Percentiles rank a stretch among this genome's conserved stretches.
These are phyloP conservation scores for Neurospora sp. DNA, from an alignment of 495 filamentous ascomycete species.

Conservation along the genomic window DNA sequence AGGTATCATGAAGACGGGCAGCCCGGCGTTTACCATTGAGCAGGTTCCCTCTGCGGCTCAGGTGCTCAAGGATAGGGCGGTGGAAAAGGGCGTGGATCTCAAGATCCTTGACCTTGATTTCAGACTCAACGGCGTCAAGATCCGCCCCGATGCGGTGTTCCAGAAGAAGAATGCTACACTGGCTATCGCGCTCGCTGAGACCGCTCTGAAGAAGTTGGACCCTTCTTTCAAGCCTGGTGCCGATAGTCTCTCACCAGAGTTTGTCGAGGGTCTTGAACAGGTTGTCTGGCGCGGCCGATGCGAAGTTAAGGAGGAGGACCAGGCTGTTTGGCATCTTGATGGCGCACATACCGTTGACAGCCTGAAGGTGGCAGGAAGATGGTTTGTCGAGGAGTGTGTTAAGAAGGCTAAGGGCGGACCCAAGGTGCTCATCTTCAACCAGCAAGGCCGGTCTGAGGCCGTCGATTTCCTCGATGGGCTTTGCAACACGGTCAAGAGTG, in stretches of 20 bases:
- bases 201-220: conserved; percentile 41
- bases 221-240: conserved; percentile 15
- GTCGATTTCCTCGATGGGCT: conserved; percentile 59
- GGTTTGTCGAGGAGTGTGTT: conserved; percentile 53
- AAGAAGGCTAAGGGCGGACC: conserved; percentile 24
- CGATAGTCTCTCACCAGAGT: conserved; percentile 49
- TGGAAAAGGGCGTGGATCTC: conserved; percentile 52
- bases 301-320: conserved; percentile 57
- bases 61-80: conserved; percentile 62
- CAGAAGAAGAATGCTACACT: conserved; percentile 82
- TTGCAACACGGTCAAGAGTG: conserved; percentile 38
- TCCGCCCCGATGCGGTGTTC: conserved; percentile 71
- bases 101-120: conserved; percentile 54
- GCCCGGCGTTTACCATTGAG: conserved; percentile 61
- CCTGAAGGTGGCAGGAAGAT: conserved; percentile 64
- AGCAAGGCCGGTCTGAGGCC: conserved; percentile 79
- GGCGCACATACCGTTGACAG: conserved; percentile 88
- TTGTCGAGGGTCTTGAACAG: conserved; percentile 63
- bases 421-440: conserved; percentile 88
- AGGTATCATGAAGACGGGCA: conserved; percentile 73
- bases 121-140: conserved; percentile 51
- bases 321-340: conserved; percentile 81
- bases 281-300: conserved; percentile 75
- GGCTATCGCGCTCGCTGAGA: conserved; percentile 63
- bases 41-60: conserved; percentile 56